Conservation (phyloP, 2,329 filamentous ascomycete genomes). For the Exophiala sideris region DNA sequence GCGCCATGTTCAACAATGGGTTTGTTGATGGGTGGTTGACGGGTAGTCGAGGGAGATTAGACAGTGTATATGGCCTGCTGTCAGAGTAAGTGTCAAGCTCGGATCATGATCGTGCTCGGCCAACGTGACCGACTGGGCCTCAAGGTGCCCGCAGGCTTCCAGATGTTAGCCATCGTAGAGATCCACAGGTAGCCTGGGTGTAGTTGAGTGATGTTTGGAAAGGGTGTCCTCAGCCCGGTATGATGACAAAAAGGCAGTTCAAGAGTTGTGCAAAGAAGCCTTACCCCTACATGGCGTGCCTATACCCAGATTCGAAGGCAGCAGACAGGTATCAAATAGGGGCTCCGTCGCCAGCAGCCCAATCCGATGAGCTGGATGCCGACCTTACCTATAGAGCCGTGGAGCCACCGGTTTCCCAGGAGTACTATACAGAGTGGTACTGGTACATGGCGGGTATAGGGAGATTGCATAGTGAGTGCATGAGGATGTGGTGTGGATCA, state of each 20-base stretch:
- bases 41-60: slow-evolving; percentile 22
- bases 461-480: slow-evolving; percentile 8
- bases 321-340: slow-evolving; percentile 3
- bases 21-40: slow-evolving; percentile 7
- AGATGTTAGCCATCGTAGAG: too few species aligned
- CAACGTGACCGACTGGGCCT: neutral
- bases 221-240: neutral
- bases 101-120: slow-evolving; percentile 6
- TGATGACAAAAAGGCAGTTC: slow-evolving; percentile 9
- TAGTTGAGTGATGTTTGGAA: neutral
- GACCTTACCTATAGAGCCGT: slow-evolving; percentile 2
- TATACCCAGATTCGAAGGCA: neutral
- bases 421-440: neutral
- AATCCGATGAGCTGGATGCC: slow-evolving; percentile 2
- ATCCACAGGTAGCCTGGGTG: too few species aligned
- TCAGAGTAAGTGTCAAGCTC: slow-evolving; percentile 16
- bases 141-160: neutral
- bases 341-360: slow-evolving; percentile 2
- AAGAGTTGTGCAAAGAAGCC: slow-evolving; percentile 13
- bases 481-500: neutral
- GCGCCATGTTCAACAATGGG: slow-evolving; percentile 15
- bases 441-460: slow-evolving; percentile 3
- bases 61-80: slow-evolving; percentile 21
- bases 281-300: slow-evolving; percentile 4
- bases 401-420: neutral